Conservation (phyloP, 2,329 filamentous ascomycete species). For the Penicillium carneum region DNA sequence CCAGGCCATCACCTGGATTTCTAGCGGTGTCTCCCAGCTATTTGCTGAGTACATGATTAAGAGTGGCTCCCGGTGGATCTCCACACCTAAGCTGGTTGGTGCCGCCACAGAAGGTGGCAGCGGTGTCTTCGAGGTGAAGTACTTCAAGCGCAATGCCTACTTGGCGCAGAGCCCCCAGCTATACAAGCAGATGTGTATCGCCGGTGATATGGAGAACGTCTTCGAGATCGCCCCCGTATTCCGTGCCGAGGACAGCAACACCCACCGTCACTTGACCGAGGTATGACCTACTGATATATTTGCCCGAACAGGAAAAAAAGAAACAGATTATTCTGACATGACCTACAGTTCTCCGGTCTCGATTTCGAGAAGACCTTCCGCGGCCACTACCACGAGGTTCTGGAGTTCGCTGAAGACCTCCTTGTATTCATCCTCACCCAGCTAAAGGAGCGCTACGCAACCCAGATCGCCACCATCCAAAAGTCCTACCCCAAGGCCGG, state of each 20-base stretch:
- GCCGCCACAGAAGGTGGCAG: constrained; percentile 90
- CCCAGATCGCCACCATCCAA: constrained; percentile 56
- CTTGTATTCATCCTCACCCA: constrained; percentile 59
- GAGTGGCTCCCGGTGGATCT: constrained; percentile 80
- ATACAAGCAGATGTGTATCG: constrained; percentile 74
- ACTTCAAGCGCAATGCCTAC: constrained; percentile 83
- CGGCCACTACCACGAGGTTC: constrained; percentile 60
- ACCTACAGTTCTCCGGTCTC: constrained; percentile 57
- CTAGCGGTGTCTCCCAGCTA: constrained; percentile 69
- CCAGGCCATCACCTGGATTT: constrained; percentile 81
- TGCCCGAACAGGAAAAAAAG: too few relatives aligned
- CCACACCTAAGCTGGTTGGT: constrained; percentile 87
- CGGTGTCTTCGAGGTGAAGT: constrained; percentile 88
- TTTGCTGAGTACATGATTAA: constrained; percentile 81
- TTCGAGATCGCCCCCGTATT: constrained; percentile 72
- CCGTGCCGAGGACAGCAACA: constrained; percentile 73
- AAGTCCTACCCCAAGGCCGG: constrained; percentile 60
- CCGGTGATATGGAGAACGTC: constrained; percentile 68
- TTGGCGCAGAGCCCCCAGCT: constrained; percentile 71
- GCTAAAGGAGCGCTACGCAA: constrained; percentile 54
- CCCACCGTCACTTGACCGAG: constrained; percentile 70
- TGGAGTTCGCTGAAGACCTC: constrained; percentile 58
- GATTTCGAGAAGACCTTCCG: constrained; percentile 62
- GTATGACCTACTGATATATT: constrained; percentile 39
- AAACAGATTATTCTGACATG: constrained; percentile 30